Percentiles rank a stretch among this genome's conserved stretches.
These are phyloP conservation scores for Tricholoma sp. DNA, from an alignment of 768 basidiomycete species.

Conservation along the genomic window DNA sequence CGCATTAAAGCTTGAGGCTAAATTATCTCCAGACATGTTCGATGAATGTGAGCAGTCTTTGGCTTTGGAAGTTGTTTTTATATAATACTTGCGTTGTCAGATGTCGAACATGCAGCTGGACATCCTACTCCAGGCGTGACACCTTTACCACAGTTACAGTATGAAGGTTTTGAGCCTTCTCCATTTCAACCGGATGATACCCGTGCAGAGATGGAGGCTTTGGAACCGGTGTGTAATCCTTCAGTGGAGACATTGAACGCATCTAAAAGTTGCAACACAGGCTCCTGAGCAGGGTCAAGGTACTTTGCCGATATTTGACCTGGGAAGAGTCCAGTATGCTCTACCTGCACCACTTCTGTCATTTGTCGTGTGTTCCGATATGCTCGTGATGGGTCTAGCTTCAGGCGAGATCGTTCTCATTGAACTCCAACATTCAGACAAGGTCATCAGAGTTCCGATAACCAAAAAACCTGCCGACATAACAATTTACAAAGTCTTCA, in stretches of 20 bases:
- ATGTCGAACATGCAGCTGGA: conserved; percentile 78
- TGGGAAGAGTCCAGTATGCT: conserved; percentile 85
- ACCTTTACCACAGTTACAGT: conserved; percentile 59
- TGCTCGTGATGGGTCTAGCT: conserved; percentile 77
- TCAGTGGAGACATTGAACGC: not conserved
- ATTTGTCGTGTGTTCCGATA: conserved; percentile 81
- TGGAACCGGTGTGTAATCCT: conserved; percentile 19
- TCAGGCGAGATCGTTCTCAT: conserved; percentile 82
- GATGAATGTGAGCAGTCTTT: conserved; percentile 54
- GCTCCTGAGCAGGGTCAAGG: conserved; percentile 27
- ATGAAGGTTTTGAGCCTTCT: conserved; percentile 85
- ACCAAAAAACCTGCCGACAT: conserved; percentile 72
- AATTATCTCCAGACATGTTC: conserved; percentile 40
- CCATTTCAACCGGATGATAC: conserved; percentile 49
- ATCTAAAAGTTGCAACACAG: conserved; percentile 17
- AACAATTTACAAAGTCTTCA: conserved; percentile 77
- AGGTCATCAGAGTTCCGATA: conserved; percentile 76
- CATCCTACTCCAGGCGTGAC: conserved; percentile 34
- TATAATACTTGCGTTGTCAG: conserved; percentile 33
- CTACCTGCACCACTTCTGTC: conserved; percentile 81
- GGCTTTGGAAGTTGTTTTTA: conserved; percentile 6
- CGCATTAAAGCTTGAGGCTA: not conserved
- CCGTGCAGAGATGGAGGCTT: conserved; percentile 36
- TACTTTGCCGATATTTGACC: conserved; percentile 66
- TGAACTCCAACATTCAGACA: conserved; percentile 83